phyloP scores from a whole-genome alignment of 192 early-diverging fungal species.

The Pilaira anomala region DNA sequence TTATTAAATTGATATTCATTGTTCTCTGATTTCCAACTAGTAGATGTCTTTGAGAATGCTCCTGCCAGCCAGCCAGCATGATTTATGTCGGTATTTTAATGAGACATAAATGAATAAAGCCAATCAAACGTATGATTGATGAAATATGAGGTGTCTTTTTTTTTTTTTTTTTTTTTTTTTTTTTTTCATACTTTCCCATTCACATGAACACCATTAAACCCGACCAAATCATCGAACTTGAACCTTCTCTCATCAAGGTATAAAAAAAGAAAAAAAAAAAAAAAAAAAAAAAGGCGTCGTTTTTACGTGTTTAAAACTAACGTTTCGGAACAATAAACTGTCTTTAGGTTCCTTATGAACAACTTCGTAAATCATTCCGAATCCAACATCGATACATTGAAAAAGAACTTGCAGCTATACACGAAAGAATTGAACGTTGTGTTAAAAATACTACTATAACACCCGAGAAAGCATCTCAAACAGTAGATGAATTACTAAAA shows the following conservation, averaged over 20 bases:
- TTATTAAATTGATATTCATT: too few species aligned
- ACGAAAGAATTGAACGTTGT: conserved; percentile 45
- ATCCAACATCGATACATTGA: conserved; percentile 80
- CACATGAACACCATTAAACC: conserved; percentile 68
- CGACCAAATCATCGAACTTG: conserved; percentile 83
- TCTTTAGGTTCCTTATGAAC: conserved; percentile 84
- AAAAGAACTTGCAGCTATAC: conserved; percentile 63
- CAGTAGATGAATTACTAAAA: conserved; percentile 63
- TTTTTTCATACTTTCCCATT: conserved; percentile 1
- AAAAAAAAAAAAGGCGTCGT: too few species aligned
- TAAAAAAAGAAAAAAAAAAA: conserved; percentile 9
- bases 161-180: conserved; percentile 1
- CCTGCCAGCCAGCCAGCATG: too few species aligned
- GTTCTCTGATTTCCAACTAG: too few species aligned
- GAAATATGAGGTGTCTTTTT: background rate
- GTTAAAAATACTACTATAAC: conserved; percentile 40
- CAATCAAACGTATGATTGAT: too few species aligned
- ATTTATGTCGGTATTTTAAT: too few species aligned
- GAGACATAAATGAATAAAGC: too few species aligned
- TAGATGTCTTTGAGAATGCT: too few species aligned
- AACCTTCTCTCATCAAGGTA: conserved; percentile 94
- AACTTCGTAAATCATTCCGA: conserved; percentile 71
- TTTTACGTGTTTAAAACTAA: background rate
- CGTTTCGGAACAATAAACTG: background rate
- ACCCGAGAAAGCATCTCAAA: conserved; percentile 49